Evolutionary conservation across 306 rosid species (phyloP), one percentile per base, ranked within the genome.

Genomic region (Pueraria montana): DNA sequence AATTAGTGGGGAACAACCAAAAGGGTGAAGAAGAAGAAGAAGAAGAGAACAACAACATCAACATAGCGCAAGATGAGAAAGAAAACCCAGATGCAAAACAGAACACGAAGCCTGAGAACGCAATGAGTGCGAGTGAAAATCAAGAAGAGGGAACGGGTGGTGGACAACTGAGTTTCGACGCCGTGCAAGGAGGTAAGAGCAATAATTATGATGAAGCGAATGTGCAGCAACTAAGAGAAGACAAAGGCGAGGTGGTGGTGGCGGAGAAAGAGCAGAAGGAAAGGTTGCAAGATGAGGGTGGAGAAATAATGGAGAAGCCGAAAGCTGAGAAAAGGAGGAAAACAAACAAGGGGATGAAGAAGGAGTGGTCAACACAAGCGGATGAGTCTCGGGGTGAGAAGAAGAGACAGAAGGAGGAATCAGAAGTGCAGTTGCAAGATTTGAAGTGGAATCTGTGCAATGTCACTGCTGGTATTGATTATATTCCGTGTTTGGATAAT

Each of bases 401-500:
- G 52, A 92, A 89, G 65, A 86, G 88, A 70, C 84, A 90, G 52
- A 86, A 88, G 66, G 93, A 85, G 43, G 87, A 84, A 40, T 34
- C 79, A 0, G 82, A 81, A 67, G 40, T 71, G 24, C 78, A 85
- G 32, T 48, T 80, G 30, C 84, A 87, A 34, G 88, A 85, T 24
- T 79, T 74, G 89, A 77, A 89, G 17, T 94, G 98, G 98, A 84
- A 70, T n/a, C 69, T 89, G 0, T 94, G 98, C 80, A 94, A 94
- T 78, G 89, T 78, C 20, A 88, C 89, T 0, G 74, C 92, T 0
- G 98, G 91, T 17, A 2, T 84, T 3, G 98, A 94, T 84, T 94
- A 79, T 55, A 92, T 94, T 43, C 98, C 98, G 0, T 94, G 98
- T 87, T 86, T 94, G 90, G 98, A 94, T 72, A 94, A 94, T 76